Conservation (phyloP, 257 asterid genomes). For the Haberlea rhodopensis region DNA sequence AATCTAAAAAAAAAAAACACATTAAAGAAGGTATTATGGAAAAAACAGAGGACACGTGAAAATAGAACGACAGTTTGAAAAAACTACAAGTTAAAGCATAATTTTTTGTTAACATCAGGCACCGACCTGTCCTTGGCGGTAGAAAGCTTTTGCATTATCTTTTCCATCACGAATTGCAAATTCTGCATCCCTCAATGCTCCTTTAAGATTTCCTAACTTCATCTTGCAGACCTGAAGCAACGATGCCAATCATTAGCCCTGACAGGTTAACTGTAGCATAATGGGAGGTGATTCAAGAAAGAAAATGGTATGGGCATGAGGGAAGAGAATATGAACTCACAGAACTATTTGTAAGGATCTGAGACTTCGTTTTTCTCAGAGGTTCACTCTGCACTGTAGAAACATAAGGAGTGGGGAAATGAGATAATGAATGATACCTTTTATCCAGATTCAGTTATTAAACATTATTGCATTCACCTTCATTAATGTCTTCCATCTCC, state of each 20-base stretch:
- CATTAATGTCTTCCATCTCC: constrained; percentile 69
- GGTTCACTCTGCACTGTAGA: constrained; percentile 41
- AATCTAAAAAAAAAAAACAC: too few species aligned
- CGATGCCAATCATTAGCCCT: constrained; percentile 16
- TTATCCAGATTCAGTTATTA: constrained; percentile 6
- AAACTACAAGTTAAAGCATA: too few species aligned
- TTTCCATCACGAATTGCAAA: constrained; percentile 83
- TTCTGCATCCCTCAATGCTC: constrained; percentile 78
- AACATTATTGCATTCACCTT: constrained; percentile 41
- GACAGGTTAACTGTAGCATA: background rate
- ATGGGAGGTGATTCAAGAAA: background rate
- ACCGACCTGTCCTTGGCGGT: constrained; percentile 91
- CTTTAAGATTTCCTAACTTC: constrained; percentile 76
- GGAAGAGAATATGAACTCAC: constrained; percentile 43
- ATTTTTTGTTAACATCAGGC: constrained; percentile 7
- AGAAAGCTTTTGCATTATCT: constrained; percentile 77
- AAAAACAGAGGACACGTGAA: too few species aligned
- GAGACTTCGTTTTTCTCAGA: constrained; percentile 62
- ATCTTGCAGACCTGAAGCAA: constrained; percentile 65
- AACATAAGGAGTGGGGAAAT: constrained; percentile 17
- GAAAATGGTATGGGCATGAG: background rate
- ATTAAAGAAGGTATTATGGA: too few species aligned
- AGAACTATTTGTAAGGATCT: constrained; percentile 73
- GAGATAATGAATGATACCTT: background rate
- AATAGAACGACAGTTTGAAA: too few species aligned